phyloP scores from a whole-genome alignment of 164 flowering plant genomes.

The Magnolia officinalis region DNA sequence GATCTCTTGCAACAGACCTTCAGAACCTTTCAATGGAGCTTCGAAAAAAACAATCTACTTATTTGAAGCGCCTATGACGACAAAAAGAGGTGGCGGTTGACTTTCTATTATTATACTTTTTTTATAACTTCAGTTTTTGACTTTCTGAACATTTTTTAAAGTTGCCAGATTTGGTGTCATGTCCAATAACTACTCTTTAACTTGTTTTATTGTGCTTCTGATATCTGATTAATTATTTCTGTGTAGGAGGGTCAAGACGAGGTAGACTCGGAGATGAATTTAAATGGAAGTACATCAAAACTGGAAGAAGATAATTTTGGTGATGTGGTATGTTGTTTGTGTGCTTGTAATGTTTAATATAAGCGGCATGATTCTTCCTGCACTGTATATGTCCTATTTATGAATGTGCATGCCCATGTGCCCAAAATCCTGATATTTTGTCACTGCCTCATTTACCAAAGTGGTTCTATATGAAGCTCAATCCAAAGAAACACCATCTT shows the following conservation, averaged over 20 bases:
- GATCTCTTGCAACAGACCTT: slow-evolving; percentile 95
- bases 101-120: not conserved
- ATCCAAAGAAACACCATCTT: not conserved
- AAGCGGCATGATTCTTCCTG: not conserved
- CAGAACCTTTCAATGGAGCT: slow-evolving; percentile 90
- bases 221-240: slow-evolving; percentile 1
- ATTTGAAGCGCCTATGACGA: slow-evolving; percentile 84
- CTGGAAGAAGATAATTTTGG: slow-evolving; percentile 57
- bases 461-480: not conserved
- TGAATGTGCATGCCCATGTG: too few relatives aligned
- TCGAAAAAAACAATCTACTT: slow-evolving; percentile 87
- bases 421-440: too few relatives aligned
- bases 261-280: slow-evolving; percentile 81
- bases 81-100: slow-evolving; percentile 70
- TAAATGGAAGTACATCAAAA: slow-evolving; percentile 48
- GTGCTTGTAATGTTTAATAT: not conserved
- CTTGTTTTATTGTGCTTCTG: not conserved
- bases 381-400: too few relatives aligned
- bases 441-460: too few relatives aligned
- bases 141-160: not conserved
- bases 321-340: slow-evolving; percentile 47
- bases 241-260: slow-evolving; percentile 70
- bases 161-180: not conserved
- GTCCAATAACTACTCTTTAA: not conserved
- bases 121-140: not conserved